Evolutionary conservation across 805 yeast species (phyloP).

Genomic region (Hanseniaspora lachancei): DNA sequence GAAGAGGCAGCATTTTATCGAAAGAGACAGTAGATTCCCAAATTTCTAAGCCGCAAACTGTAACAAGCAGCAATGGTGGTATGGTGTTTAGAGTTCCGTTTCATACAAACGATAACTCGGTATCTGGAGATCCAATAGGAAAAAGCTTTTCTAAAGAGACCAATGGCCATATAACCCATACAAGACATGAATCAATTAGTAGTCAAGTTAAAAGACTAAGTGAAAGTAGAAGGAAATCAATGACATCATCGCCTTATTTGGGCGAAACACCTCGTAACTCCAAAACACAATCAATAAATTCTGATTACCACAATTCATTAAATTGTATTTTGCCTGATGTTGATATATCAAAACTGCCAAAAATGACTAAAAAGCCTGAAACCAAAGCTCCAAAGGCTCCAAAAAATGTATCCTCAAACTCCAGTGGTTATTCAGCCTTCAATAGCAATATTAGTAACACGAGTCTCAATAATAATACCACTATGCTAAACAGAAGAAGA

Average conservation of each 20-base stretch:
- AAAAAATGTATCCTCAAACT: too few relatives aligned
- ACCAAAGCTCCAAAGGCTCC: not conserved
- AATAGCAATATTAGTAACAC: not conserved
- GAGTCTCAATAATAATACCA: too few relatives aligned
- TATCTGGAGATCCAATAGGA: not conserved
- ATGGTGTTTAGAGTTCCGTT: conserved; percentile 53
- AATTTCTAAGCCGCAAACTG: conserved; percentile 16
- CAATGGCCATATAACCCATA: not conserved
- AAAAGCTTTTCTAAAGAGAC: not conserved
- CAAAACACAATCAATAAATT: conserved; percentile 4
- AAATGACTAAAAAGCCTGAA: not conserved
- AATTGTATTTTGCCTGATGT: conserved; percentile 1
- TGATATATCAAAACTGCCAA: not conserved
- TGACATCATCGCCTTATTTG: not conserved
- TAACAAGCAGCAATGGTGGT: conserved; percentile 26
- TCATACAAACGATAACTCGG: conserved; percentile 33
- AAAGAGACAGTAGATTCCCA: not conserved
- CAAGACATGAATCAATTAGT: conserved; percentile 1
- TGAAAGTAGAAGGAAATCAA: conserved; percentile 9
- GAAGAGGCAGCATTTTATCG: conserved; percentile 5
- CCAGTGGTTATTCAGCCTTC: not conserved
- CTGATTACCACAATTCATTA: not conserved
- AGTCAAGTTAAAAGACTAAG: conserved; percentile 11
- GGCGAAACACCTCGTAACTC: not conserved
- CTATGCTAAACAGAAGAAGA: not conserved